A percentile compares a stretch with the other conserved stretches of the same genome.
These are phyloP conservation scores for Irpex rosettiformis DNA, from an alignment of 1,284 basidiomycete genomes.

Conservation along the genomic window DNA sequence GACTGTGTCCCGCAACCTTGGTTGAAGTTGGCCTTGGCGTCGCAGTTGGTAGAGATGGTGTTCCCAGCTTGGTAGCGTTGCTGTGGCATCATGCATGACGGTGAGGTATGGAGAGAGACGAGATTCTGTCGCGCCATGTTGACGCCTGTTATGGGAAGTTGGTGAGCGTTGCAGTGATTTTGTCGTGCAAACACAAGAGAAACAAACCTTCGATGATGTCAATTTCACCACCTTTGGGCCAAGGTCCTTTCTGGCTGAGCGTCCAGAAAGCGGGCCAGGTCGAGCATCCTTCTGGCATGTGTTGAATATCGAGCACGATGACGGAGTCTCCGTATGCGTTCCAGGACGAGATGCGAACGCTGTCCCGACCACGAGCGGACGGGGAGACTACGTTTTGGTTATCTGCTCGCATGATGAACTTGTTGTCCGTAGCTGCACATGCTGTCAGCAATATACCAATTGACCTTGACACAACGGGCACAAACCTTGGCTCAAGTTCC, in stretches of 20 bases:
- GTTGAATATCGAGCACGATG: constrained; percentile 43
- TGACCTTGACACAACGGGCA: background rate
- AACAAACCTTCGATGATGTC: constrained; percentile 29
- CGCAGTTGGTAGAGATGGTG: constrained; percentile 41
- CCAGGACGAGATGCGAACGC: constrained; percentile 45
- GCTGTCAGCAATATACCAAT: constrained; percentile 2
- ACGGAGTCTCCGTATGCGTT: constrained; percentile 39
- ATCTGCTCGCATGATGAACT: constrained; percentile 52
- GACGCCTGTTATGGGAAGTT: constrained; percentile 31
- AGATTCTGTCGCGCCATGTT: constrained; percentile 39
- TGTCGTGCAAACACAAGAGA: background rate
- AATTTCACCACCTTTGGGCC: constrained; percentile 49
- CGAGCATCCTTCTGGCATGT: constrained; percentile 52
- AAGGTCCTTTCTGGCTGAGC: constrained; percentile 42
- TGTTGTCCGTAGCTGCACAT: constrained; percentile 29
- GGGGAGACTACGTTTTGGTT: constrained; percentile 29
- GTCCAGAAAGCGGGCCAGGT: constrained; percentile 72
- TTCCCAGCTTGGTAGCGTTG: constrained; percentile 38
- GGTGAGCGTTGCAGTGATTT: too few relatives aligned
- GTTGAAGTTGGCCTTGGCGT: constrained; percentile 47
- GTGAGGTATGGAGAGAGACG: constrained; percentile 49
- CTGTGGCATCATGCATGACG: constrained; percentile 41
- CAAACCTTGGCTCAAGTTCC: constrained; percentile 41
- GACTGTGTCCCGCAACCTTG: constrained; percentile 56
- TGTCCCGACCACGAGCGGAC: constrained; percentile 41